Conservation (phyloP, 2,329 filamentous ascomycete genomes). For the Aspergillus sp. region DNA sequence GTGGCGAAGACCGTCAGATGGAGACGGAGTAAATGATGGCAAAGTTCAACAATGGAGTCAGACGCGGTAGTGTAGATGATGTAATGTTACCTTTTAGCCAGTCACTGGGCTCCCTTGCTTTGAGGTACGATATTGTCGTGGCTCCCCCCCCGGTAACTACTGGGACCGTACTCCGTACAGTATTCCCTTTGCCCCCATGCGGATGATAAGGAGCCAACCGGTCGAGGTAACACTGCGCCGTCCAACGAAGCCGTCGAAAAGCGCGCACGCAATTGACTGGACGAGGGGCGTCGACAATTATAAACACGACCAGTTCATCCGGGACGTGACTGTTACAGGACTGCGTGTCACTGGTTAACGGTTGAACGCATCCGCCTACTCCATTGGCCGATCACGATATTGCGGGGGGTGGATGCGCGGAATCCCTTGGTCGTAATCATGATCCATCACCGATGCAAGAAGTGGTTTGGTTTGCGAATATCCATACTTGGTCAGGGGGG, state of each 20-base stretch:
- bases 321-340: background rate
- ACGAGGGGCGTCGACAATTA: slow-evolving; percentile 3
- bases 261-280: background rate
- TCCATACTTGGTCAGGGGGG: background rate
- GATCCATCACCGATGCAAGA: background rate
- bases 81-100: background rate
- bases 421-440: background rate
- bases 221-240: background rate
- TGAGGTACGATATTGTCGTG: background rate
- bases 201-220: background rate
- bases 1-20: background rate
- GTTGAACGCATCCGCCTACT: slow-evolving; percentile 1
- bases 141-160: background rate
- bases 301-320: background rate
- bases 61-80: background rate
- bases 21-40: background rate
- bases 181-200: background rate
- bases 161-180: background rate
- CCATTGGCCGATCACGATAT: background rate
- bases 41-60: background rate
- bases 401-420: background rate
- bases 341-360: slow-evolving; percentile 8
- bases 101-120: slow-evolving; percentile 5
- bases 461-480: background rate
- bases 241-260: background rate